Conservation (phyloP, 768 basidiomycete species). For the Candolleomyces eurysporus region DNA sequence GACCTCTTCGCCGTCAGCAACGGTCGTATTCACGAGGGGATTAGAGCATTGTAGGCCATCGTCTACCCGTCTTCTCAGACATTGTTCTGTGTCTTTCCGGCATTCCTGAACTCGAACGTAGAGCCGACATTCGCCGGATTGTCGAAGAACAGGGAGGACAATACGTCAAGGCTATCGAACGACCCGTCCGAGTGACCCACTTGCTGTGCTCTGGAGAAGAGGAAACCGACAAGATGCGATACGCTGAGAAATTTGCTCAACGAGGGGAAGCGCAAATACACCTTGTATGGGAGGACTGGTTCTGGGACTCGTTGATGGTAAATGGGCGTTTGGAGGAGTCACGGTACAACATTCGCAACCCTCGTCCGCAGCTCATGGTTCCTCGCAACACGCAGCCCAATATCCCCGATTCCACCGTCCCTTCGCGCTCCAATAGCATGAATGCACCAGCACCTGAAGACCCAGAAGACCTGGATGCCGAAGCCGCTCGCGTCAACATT, state of each 20-base stretch:
- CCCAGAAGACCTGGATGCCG: conserved; percentile 39
- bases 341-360: conserved; percentile 55
- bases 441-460: conserved; percentile 4
- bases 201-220: conserved; percentile 71
- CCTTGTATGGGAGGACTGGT: conserved; percentile 95
- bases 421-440: conserved; percentile 11
- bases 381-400: conserved; percentile 22
- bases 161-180: conserved; percentile 74
- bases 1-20: not conserved
- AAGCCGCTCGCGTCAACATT: conserved; percentile 55
- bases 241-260: conserved; percentile 72
- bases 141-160: conserved; percentile 60
- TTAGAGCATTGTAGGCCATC: conserved; percentile 59
- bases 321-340: conserved; percentile 64
- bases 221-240: conserved; percentile 74
- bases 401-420: not conserved
- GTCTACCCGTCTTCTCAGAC: conserved; percentile 71
- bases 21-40: not conserved
- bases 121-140: conserved; percentile 62
- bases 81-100: conserved; percentile 76
- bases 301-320: conserved; percentile 80
- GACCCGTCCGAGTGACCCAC: conserved; percentile 81
- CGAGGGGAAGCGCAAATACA: conserved; percentile 70
- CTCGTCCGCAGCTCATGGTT: conserved; percentile 56
- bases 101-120: conserved; percentile 56